These are phyloP conservation scores for Sphaerulina musiva DNA, from an alignment of 2,329 filamentous ascomycete species.

Conservation along the genomic window DNA sequence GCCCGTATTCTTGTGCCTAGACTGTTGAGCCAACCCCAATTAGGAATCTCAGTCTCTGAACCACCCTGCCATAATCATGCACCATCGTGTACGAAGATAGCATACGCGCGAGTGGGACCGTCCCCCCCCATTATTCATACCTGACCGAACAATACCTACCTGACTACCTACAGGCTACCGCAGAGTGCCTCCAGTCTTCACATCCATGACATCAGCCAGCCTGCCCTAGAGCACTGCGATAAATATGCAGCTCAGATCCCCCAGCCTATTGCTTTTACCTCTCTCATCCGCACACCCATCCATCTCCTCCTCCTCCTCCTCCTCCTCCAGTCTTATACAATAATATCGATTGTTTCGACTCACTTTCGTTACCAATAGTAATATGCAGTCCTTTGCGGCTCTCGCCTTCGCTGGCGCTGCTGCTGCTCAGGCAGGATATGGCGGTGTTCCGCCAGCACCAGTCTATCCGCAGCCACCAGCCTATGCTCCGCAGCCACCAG, in stretches of 20 bases:
- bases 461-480: no score
- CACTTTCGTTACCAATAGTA: conserved; percentile 7
- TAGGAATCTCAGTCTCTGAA: conserved; percentile 1
- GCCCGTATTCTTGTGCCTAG: conserved; percentile 12
- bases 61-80: conserved; percentile 2
- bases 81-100: conserved; percentile 13
- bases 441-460: no score
- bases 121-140: neutral
- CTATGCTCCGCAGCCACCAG: neutral
- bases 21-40: neutral
- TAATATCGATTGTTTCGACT: neutral
- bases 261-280: neutral
- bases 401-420: conserved; percentile 10
- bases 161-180: no score
- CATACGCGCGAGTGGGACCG: conserved; percentile 1
- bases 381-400: conserved; percentile 11
- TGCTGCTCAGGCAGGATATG: conserved; percentile 6
- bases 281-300: conserved; percentile 8
- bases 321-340: neutral
- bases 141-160: no score
- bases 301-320: neutral
- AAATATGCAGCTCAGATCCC: conserved; percentile 9
- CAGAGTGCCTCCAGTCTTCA: neutral
- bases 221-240: conserved; percentile 3
- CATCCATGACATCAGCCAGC: conserved; percentile 13